Evolutionary conservation across 2,329 filamentous ascomycete species (phyloP).

Genomic region (Beauveria bassiana): DNA sequence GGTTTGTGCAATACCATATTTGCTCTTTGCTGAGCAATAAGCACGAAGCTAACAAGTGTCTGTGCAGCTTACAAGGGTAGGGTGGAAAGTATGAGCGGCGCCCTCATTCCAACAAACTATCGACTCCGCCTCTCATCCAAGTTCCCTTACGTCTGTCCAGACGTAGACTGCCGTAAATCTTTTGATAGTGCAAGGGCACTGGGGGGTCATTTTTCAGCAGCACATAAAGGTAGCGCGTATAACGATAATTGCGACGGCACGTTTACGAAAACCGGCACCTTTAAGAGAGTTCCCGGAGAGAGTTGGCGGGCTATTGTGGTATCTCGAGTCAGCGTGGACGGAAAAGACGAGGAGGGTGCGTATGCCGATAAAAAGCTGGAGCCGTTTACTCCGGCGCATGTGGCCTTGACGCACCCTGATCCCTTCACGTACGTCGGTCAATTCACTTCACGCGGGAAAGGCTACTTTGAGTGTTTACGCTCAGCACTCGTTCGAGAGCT

Average conservation of each 20-base stretch:
- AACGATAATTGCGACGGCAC: slow-evolving; percentile 29
- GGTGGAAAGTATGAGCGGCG: slow-evolving; percentile 16
- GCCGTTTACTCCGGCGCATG: not conserved
- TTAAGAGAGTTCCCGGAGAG: not conserved
- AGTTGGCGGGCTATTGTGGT: slow-evolving; percentile 17
- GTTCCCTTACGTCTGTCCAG: slow-evolving; percentile 22
- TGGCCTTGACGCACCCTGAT: not conserved
- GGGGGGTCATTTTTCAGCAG: slow-evolving; percentile 12
- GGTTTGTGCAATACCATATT: not conserved
- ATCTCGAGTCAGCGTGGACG: slow-evolving; percentile 15
- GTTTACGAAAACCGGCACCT: slow-evolving; percentile 18
- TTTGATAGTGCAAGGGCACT: slow-evolving; percentile 12
- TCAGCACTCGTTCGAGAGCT: slow-evolving; percentile 13
- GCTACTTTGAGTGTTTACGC: not conserved
- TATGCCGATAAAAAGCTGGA: not conserved
- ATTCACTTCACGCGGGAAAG: not conserved
- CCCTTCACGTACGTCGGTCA: not conserved
- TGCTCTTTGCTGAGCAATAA: not conserved
- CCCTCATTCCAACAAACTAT: slow-evolving; percentile 23
- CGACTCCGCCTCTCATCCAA: not conserved
- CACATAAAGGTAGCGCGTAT: slow-evolving; percentile 16
- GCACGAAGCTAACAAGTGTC: not conserved
- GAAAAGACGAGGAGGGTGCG: not conserved
- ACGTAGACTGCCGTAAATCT: slow-evolving; percentile 19
- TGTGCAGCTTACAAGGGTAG: not conserved